Percentiles rank a stretch among this genome's conserved stretches.
phyloP scores from a whole-genome alignment of 345 rosid genomes.

The Ailanthus altissimus region DNA sequence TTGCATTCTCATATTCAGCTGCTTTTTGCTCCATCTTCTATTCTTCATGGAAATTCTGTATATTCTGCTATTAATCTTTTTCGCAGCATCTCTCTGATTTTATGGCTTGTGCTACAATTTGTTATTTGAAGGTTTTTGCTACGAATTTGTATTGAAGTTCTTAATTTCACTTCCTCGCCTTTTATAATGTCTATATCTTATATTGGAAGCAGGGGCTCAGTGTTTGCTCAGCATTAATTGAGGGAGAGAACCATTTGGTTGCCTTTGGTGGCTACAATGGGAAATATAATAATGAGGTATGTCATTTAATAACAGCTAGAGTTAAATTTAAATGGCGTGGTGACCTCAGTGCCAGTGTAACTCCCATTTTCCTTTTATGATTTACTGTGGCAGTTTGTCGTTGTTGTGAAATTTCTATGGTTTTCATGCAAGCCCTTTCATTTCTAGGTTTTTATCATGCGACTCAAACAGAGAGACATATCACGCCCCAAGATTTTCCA shows the following conservation, averaged over 20 bases:
- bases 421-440: constrained; percentile 15
- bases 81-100: background rate
- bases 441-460: constrained; percentile 73
- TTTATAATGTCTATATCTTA: constrained; percentile 13
- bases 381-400: background rate
- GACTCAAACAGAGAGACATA: constrained; percentile 66
- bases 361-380: background rate
- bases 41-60: background rate
- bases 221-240: constrained; percentile 65
- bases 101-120: background rate
- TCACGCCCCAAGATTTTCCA: constrained; percentile 72
- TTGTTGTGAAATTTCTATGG: constrained; percentile 1
- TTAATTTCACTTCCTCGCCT: background rate
- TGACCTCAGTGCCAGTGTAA: background rate
- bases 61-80: background rate
- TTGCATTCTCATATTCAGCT: background rate
- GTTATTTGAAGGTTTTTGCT: constrained; percentile 12
- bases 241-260: constrained; percentile 71
- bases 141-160: background rate
- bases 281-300: constrained; percentile 89
- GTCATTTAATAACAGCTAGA: background rate
- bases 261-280: constrained; percentile 99
- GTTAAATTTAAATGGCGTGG: background rate
- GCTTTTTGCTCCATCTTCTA: background rate
- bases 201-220: constrained; percentile 76